Evolutionary conservation across 2,329 filamentous ascomycete genomes (phyloP).

Genomic region (Albophoma yamanashiensis): DNA sequence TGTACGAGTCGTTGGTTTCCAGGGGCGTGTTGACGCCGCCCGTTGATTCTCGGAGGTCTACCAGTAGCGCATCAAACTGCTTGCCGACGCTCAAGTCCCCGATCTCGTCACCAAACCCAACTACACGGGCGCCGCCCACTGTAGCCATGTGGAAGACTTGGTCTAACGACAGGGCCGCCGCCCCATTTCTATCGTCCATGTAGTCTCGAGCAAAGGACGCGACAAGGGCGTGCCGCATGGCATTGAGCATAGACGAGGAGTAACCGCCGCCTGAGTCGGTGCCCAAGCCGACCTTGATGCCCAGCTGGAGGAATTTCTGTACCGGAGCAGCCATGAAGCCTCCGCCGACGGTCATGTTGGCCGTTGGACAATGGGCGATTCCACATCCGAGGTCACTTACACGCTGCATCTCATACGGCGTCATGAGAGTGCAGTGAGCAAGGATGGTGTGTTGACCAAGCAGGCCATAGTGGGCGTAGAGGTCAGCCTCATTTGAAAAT

Average conservation of each 20-base stretch:
- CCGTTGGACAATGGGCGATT: slow-evolving; percentile 52
- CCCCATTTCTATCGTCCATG: slow-evolving; percentile 27
- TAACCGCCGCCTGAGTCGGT: slow-evolving; percentile 56
- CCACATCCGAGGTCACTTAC: slow-evolving; percentile 40
- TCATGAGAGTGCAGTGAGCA: slow-evolving; percentile 56
- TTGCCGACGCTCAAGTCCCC: slow-evolving; percentile 49
- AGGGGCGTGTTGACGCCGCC: slow-evolving; percentile 39
- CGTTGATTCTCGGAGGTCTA: slow-evolving; percentile 25
- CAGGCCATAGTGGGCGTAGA: slow-evolving; percentile 46
- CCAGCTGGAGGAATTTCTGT: slow-evolving; percentile 42
- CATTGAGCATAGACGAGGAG: slow-evolving; percentile 47
- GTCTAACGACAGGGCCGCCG: slow-evolving; percentile 29
- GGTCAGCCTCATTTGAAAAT: slow-evolving; percentile 45
- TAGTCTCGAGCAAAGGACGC: slow-evolving; percentile 37
- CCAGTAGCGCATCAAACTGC: slow-evolving; percentile 48
- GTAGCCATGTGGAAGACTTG: slow-evolving; percentile 52
- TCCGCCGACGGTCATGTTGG: slow-evolving; percentile 52
- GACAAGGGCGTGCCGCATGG: slow-evolving; percentile 48
- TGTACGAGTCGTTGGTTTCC: slow-evolving; percentile 35
- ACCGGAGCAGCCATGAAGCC: slow-evolving; percentile 54
- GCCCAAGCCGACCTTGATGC: slow-evolving; percentile 55
- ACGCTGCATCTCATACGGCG: slow-evolving; percentile 39
- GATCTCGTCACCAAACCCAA: slow-evolving; percentile 39
- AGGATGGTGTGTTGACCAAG: slow-evolving; percentile 47
- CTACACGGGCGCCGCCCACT: slow-evolving; percentile 48